Evolutionary conservation across 1,284 basidiomycete genomes (phyloP), one percentile per base, ranked within the genome.

Genomic region (Puccinia coronata): DNA sequence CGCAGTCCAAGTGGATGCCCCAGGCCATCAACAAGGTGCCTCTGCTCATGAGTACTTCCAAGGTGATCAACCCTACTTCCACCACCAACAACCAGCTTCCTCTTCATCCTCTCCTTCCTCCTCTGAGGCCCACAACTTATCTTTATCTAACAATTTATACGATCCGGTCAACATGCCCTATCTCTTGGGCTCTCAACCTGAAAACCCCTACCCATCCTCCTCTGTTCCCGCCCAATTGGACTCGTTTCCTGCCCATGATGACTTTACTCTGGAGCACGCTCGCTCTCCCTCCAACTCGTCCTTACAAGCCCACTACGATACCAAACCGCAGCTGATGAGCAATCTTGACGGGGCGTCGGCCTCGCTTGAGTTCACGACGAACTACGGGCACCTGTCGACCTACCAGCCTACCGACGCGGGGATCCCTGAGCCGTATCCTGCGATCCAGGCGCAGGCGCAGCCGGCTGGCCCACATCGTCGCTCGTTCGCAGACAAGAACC

Each of bases 1-100:
- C 39, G 16, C 72, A 25, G 57, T 51, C 39, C 72, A 74, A 31
- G 72, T 74, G 11, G 55, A 61, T 72, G 70, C 70, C 28, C 70
- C 70, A 28, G 34, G 23, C 49, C 28, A 72, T 51, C 25, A 72
- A 72, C 16, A 18, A 16, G 34, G 34, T n/a, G 6, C 67, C 25
- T 36, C 70, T 2, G 43, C 28, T 1, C 70, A 55, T 1, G 70
- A 53, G 28, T 72, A 53, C 31, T 72, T 72, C 49, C 31, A 4
- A 28, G 4, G 55, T 23, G 49, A 72, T 39, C 70, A 31, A 20
- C 6, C 28, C 9, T 72, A 72, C 34, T 55, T 72, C 49, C 67
- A 6, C n/a, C 67, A 67, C 14, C 6, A 41, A 43, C 65, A 49
- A 23, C 6, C 39, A 41, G 23, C 63, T 49, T 61, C 59, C 34